Base-by-base conservation (phyloP, 441 rosid species). In the Croton setiger region DNA sequence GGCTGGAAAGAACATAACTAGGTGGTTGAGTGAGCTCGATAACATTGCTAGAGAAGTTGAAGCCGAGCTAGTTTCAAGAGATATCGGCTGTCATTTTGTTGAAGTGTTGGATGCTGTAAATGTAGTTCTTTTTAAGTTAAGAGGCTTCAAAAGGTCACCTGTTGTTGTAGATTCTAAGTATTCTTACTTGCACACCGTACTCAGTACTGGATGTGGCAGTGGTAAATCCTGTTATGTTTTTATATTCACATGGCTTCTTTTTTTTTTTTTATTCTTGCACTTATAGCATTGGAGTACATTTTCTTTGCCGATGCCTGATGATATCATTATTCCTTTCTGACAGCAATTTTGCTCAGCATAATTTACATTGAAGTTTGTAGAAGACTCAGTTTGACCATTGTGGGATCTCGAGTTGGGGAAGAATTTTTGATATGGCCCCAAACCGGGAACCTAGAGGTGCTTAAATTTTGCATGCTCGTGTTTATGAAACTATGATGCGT, bases 371-470 rank as follows among this genome's bases (percentile, higher is more conserved):
- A 92, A 86, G 94, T 92, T 69, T 92, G 96, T 77, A 79, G 73
- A 79, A 82, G 93, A 66, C 88, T 92, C 44, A 80, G 83, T 74
- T 82, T 92, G 72, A 82, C 86, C 63, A 86, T 92, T 64, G 88
- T 92, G 80, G 98, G 98, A 84, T 90, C 98, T 82, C 87, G 88
- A 60, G 96, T 92, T 43, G 98, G 98, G 86, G 98, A 87, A 79
- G 96, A 92, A 64, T 89, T 92, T 85, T 75, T 92, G 82, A 89
- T 92, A 75, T 92, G 97, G 97, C 97, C 96, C 85, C 85, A 87
- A 72, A 78, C 78, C 20, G 92, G 76, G 74, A 83, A 88, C 77
- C 94, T 85, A 27, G 98, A 89, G 87, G 93, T 88, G 76, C 58
- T 73, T 79, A 36, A 57, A 64, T 66, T 69, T 60, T 64, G 18